Percentiles rank a stretch among this genome's conserved stretches.
Evolutionary conservation across 805 yeast genomes (phyloP).

Genomic region (Candida boidinii): DNA sequence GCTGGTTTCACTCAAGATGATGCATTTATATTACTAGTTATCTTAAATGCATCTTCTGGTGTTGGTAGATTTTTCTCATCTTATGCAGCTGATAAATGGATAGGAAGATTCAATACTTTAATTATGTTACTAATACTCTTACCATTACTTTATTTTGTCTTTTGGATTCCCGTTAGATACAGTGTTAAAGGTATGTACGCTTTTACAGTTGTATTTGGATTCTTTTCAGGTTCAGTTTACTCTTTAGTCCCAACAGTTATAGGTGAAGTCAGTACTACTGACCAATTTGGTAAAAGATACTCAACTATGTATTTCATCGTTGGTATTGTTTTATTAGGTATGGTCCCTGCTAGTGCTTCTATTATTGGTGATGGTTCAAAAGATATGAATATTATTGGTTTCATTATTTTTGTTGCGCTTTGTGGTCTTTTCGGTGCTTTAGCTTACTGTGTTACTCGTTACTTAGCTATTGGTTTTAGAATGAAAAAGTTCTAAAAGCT

Average conservation of each 20-base stretch:
- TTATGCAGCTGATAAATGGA: constrained; percentile 17
- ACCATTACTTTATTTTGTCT: constrained; percentile 33
- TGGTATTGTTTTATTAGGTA: constrained; percentile 27
- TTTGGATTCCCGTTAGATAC: constrained; percentile 65
- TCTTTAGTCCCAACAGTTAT: constrained; percentile 56
- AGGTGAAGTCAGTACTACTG: constrained; percentile 44
- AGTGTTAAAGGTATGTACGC: too few relatives aligned
- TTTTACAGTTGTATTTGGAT: constrained; percentile 46
- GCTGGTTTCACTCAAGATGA: constrained; percentile 31
- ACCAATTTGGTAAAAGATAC: constrained; percentile 54
- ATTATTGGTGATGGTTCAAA: constrained; percentile 6
- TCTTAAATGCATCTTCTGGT: constrained; percentile 34
- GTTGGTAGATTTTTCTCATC: constrained; percentile 21
- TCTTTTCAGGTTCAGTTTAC: constrained; percentile 48
- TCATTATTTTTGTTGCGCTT: constrained; percentile 6
- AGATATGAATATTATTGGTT: constrained; percentile 6
- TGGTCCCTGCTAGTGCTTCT: constrained; percentile 30
- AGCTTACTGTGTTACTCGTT: constrained; percentile 1
- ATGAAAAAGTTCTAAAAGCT: constrained; percentile 3
- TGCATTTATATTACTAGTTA: constrained; percentile 37
- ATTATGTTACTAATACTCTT: constrained; percentile 22
- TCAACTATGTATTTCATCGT: constrained; percentile 47
- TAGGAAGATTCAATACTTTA: constrained; percentile 46
- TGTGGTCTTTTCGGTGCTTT: constrained; percentile 6
- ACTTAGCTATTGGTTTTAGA: constrained; percentile 4